Evolutionary conservation across 2,329 filamentous ascomycete genomes (phyloP).

Genomic region (Pyricularia pennisetigena): DNA sequence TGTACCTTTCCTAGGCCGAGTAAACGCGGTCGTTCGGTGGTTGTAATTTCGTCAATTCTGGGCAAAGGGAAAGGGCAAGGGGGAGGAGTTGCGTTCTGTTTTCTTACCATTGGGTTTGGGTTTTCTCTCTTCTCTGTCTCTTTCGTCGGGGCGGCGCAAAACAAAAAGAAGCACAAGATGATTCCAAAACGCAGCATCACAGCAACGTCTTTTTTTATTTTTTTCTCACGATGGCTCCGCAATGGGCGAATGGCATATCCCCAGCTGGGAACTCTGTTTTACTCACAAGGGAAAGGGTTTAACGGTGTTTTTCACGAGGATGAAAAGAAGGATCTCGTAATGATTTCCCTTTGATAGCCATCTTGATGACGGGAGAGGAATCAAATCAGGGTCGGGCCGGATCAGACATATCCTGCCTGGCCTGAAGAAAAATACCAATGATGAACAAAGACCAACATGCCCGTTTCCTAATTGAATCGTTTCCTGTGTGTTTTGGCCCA

Average conservation of each 20-base stretch:
- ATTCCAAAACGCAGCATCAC: conserved; percentile 1
- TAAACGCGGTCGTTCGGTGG: conserved; percentile 3
- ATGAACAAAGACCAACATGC: not conserved
- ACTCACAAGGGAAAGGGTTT: not conserved
- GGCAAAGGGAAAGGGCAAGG: conserved; percentile 2
- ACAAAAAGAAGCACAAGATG: conserved; percentile 2
- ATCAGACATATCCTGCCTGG: not conserved
- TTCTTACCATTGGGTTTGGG: conserved; percentile 1
- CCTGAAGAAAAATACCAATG: not conserved
- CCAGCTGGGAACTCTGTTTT: not conserved
- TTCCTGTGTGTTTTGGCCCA: too few relatives aligned
- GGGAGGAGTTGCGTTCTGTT: conserved; percentile 3
- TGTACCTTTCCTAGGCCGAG: not conserved
- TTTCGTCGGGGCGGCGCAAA: not conserved
- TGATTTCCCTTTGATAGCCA: not conserved
- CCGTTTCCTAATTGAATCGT: not conserved
- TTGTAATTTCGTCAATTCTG: conserved; percentile 6
- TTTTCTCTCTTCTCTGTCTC: conserved; percentile 3
- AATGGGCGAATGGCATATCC: not conserved
- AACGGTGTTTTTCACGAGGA: not conserved
- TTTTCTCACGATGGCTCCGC: not conserved
- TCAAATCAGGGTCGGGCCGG: not conserved
- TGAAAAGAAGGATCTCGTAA: not conserved
- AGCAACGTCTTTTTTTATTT: conserved; percentile 3
- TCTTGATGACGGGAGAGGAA: not conserved